Conservation (phyloP, 805 yeast species). For the Saturnispora diversa region DNA sequence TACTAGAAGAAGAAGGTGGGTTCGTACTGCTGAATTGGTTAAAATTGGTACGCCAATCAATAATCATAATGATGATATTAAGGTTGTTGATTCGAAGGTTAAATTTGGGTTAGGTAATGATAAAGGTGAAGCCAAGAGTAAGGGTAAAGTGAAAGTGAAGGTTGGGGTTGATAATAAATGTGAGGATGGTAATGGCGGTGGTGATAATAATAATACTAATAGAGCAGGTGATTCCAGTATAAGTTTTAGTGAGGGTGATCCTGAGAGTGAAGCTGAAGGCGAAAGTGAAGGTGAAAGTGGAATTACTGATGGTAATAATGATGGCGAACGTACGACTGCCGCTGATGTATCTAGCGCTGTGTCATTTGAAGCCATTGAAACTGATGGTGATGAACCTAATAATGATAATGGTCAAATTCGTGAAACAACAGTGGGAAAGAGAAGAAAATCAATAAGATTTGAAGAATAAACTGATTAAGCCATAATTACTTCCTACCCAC, state of each 20-base stretch:
- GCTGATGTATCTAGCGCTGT: too few species aligned
- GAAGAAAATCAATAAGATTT: slow-evolving; percentile 5
- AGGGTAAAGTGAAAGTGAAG: not conserved
- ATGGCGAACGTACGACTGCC: too few species aligned
- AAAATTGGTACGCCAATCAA: slow-evolving; percentile 18
- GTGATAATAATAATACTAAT: too few species aligned
- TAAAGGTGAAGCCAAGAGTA: not conserved
- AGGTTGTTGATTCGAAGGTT: slow-evolving; percentile 5
- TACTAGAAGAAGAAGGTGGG: slow-evolving; percentile 93
- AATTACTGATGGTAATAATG: too few species aligned
- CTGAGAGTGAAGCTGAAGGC: too few species aligned
- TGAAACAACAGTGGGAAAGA: not conserved
- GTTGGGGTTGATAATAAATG: too few species aligned
- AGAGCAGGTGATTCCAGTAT: not conserved
- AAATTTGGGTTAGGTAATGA: slow-evolving; percentile 3
- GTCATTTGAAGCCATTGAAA: not conserved
- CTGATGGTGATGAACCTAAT: not conserved
- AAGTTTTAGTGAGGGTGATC: too few species aligned
- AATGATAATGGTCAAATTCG: not conserved
- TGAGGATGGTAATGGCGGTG: not conserved
- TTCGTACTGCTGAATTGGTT: slow-evolving; percentile 84
- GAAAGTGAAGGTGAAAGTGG: too few species aligned
- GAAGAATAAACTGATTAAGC: slow-evolving; percentile 1
- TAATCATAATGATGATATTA: not conserved
- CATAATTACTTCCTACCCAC: not conserved